Percentiles rank a stretch among this genome's conserved stretches.
Evolutionary conservation across 106 monocot genomes (phyloP).

Genomic region (Dactylorhiza incarnata): DNA sequence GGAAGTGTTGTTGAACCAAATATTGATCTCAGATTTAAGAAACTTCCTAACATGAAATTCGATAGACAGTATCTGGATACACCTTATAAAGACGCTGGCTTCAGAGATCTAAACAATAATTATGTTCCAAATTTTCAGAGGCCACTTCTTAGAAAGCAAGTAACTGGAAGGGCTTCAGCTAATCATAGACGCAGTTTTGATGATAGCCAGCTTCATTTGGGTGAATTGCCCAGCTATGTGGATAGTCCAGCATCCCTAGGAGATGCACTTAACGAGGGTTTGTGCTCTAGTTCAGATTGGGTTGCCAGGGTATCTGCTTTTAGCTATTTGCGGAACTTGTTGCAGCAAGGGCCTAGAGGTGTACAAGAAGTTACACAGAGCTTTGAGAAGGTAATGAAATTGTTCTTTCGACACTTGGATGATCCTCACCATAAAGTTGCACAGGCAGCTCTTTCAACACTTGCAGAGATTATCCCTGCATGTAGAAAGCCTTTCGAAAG

Average conservation of each 20-base stretch:
- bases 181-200: conserved; percentile 80
- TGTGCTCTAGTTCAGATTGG: conserved; percentile 94
- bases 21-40: conserved; percentile 37
- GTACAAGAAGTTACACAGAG: conserved; percentile 85
- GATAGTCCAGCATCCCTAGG: conserved; percentile 75
- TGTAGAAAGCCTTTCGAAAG: conserved; percentile 96
- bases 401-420: conserved; percentile 95
- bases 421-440: conserved; percentile 99
- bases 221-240: conserved; percentile 61
- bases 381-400: conserved; percentile 99
- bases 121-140: conserved; percentile 97
- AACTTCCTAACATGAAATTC: conserved; percentile 33
- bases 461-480: conserved; percentile 93
- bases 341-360: conserved; percentile 83
- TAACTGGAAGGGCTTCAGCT: conserved; percentile 53
- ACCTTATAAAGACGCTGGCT: conserved; percentile 41
- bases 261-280: conserved; percentile 86
- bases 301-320: conserved; percentile 89
- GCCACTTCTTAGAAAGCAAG: conserved; percentile 86
- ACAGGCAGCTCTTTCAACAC: conserved; percentile 90
- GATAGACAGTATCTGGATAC: conserved; percentile 54
- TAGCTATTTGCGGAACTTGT: conserved; percentile 70
- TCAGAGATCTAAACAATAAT: conserved; percentile 62
- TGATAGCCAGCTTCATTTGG: conserved; percentile 54
- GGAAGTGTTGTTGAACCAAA: conserved; percentile 30